Base-by-base conservation (phyloP, 495 filamentous ascomycete genomes). In the Bombardia bombarda region DNA sequence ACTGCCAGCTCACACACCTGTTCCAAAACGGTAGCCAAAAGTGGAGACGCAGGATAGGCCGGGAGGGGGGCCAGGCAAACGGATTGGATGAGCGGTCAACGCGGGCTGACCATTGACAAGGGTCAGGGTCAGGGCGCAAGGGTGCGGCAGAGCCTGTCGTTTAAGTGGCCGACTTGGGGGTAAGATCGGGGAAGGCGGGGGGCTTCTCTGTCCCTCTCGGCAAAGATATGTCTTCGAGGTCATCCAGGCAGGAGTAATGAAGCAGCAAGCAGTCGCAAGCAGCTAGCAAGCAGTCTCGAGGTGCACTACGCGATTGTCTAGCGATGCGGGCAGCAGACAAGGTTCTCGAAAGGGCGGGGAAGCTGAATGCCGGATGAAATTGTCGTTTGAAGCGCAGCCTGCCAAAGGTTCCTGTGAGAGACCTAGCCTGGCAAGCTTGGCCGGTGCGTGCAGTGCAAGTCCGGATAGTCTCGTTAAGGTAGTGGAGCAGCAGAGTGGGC, bases 1-100 rank as follows among this genome's bases (percentile, higher is more conserved):
- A 43, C 51, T 57, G 56, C 56, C 56, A 59, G 53, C 56, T 51
- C 58, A 60, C 58, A 47, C 51, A 39, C 53, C 53, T 51, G 53
- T 57, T 60, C 53, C 53, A 57, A 55, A 51, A 52, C 39, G 34
- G 50, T 44, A 47, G 41, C 41, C 38, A 9, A n/a, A 35, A 45
- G 58, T 61, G 55, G 58, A 45, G 47, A 47, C 33, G 6, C 19
- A 21, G 13, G 17, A n/a, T 45, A 47, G 45, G 43, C 50, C 52
- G 51, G 47, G 47, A 45, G 50, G 26, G 45, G 37, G 36, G 39
- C 17, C 39, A 37, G 44, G 40, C 38, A 33, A 53, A 47, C 20
- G 45, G 56, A 57, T 55, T 57, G 58, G 58, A 44, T 30, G 42
- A 46, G 41, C 14, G 30, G 46, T 37, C 24, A 46, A 42, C 40